Evolutionary conservation across 192 early-diverging fungal species (phyloP).

Genomic region (Coemansia sp.): DNA sequence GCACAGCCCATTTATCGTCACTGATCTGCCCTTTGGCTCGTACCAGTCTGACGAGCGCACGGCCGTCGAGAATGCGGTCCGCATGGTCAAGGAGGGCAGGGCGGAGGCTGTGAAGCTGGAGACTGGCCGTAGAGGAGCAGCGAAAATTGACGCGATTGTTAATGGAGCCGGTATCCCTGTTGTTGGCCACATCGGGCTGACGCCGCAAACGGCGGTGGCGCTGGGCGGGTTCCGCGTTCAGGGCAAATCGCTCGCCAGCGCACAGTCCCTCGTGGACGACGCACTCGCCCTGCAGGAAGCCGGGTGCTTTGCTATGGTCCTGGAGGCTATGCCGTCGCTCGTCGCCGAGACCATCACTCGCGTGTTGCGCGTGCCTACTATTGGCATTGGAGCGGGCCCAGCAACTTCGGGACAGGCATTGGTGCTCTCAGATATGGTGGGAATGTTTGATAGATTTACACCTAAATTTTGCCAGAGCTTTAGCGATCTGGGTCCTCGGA

Average conservation of each 20-base stretch:
- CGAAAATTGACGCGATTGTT: slow-evolving; percentile 74
- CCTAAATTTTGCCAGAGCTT: slow-evolving; percentile 95
- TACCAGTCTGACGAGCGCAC: slow-evolving; percentile 77
- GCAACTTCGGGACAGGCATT: slow-evolving; percentile 91
- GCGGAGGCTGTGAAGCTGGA: slow-evolving; percentile 96
- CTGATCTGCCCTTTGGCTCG: slow-evolving; percentile 90
- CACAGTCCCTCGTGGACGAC: slow-evolving; percentile 75
- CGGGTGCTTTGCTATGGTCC: slow-evolving; percentile 85
- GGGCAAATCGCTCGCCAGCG: slow-evolving; percentile 79
- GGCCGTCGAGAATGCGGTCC: slow-evolving; percentile 76
- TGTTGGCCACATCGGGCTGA: slow-evolving; percentile 91
- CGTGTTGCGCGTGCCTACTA: slow-evolving; percentile 80
- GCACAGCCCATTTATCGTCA: slow-evolving; percentile 75
- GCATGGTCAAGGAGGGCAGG: slow-evolving; percentile 85
- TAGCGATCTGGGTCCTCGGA: slow-evolving; percentile 70
- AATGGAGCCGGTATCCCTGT: slow-evolving; percentile 87
- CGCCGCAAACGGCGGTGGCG: slow-evolving; percentile 84
- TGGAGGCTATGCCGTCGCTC: slow-evolving; percentile 90
- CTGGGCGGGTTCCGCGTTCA: slow-evolving; percentile 92
- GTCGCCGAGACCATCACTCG: slow-evolving; percentile 86
- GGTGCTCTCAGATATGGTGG: slow-evolving; percentile 87
- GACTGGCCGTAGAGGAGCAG: slow-evolving; percentile 82
- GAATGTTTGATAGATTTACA: slow-evolving; percentile 86
- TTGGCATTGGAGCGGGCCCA: slow-evolving; percentile 94
- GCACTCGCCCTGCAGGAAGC: slow-evolving; percentile 87